Evolutionary conservation across 371 early-diverging fungal species (phyloP), one percentile per base, ranked within the genome.

Genomic region (Mortierella sp.): DNA sequence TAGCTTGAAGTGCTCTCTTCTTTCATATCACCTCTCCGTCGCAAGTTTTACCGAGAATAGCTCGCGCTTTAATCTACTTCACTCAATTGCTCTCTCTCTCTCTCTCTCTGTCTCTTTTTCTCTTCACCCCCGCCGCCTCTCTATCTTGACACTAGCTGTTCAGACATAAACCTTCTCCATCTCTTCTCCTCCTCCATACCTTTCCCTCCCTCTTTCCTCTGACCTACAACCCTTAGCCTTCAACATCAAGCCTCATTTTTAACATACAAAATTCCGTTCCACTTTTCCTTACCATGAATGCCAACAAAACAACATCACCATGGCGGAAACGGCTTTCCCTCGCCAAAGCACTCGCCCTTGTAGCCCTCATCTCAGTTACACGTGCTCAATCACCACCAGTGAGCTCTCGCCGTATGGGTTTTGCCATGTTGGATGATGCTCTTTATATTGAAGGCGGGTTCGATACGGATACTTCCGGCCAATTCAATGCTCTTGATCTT

Each of bases 391-490:
- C 50, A 13, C 36, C 47, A 15, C 70, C 70, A 43, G 63, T 47
- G 9, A 58, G 76, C 1, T 9, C 63, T 15, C 71, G 76, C 16
- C 76, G 76, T 9, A 67, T 76, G 67, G 76, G 76, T 11, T 76
- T 40, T 43, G 21, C 76, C 21, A 61, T 48, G 4, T 19, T 71
- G 16, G 19, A 71, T 64, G 67, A 71, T 38, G 62, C 55, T 5
- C 68, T 76, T 21, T 76, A 66, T 53, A 70, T 76, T 53, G 70
- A 76, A 33, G 76, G 76, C n/a, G 76, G 76, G 24, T 76, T 58
- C 45, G 68, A 71, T 28, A 58, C 43, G 15, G 45, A 32, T 4
- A 10, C 61, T 21, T 65, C 66, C 3, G 0, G 11, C 4, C 78
- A 72, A 21, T 69, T 77, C 52, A 16, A 58, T 10, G 32, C 62